A percentile compares a stretch with the other conserved stretches of the same genome.
Evolutionary conservation across 805 yeast genomes (phyloP).

Genomic region (Candida dajiaensis): DNA sequence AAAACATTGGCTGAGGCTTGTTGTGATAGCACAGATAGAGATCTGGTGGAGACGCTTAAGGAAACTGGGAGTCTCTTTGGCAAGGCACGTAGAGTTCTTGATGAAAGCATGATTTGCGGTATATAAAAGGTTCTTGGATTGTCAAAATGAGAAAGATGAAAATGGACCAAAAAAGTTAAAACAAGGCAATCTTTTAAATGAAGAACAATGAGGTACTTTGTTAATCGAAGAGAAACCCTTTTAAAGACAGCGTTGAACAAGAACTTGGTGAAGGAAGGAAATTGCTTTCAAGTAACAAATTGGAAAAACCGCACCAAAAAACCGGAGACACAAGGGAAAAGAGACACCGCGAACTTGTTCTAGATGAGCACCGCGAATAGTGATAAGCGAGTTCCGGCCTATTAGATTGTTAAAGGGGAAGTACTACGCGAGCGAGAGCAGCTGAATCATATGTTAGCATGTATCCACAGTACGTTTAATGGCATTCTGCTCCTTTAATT

Average conservation of each 20-base stretch:
- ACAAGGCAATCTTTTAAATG: background rate
- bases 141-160: background rate
- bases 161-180: background rate
- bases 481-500: no score
- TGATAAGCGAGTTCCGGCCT: background rate
- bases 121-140: background rate
- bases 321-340: background rate
- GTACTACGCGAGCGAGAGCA: no score
- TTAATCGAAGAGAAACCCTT: background rate
- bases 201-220: no score
- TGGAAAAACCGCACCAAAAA: background rate
- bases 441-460: background rate
- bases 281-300: background rate
- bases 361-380: background rate
- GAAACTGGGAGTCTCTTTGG: constrained; percentile 10
- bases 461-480: no score
- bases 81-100: constrained; percentile 11
- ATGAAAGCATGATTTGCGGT: constrained; percentile 11
- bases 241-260: background rate
- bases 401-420: no score
- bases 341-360: background rate
- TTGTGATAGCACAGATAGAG: constrained; percentile 6
- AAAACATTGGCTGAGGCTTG: constrained; percentile 5
- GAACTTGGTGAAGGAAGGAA: background rate
- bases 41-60: constrained; percentile 5